These are phyloP conservation scores for Sphagnum contortum DNA, from an alignment of 225 moss, liverwort and hornwort genomes.

Conservation along the genomic window DNA sequence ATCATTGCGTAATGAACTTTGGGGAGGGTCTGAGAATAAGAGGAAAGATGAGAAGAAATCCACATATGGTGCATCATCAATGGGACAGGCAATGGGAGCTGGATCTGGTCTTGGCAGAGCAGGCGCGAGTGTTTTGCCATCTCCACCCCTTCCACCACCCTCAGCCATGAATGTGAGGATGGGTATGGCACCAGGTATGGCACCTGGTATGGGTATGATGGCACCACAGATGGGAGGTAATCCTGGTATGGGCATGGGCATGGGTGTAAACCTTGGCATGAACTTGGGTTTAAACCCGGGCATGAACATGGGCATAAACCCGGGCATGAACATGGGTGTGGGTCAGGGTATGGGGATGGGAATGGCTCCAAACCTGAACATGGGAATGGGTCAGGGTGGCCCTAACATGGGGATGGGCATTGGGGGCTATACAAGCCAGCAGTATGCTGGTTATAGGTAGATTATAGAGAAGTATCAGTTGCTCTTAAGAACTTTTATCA, in stretches of 20 bases:
- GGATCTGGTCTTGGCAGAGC: slow-evolving; percentile 80
- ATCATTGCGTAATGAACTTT: slow-evolving; percentile 55
- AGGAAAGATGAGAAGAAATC: slow-evolving; percentile 63
- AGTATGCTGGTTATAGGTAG: slow-evolving; percentile 84
- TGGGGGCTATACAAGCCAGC: slow-evolving; percentile 74
- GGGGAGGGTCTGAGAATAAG: slow-evolving; percentile 53
- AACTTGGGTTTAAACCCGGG: slow-evolving; percentile 55
- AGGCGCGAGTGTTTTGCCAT: slow-evolving; percentile 49
- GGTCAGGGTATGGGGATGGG: slow-evolving; percentile 19
- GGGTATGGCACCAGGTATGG: slow-evolving; percentile 25
- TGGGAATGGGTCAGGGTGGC: slow-evolving; percentile 17
- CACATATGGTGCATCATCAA: slow-evolving; percentile 26
- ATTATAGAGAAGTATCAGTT: too few relatives aligned
- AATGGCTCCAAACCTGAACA: background rate
- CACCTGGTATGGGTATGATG: slow-evolving; percentile 30
- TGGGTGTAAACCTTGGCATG: slow-evolving; percentile 30
- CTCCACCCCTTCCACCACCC: slow-evolving; percentile 29
- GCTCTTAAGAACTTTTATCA: too few relatives aligned
- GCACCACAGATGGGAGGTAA: slow-evolving; percentile 46
- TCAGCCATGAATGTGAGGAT: slow-evolving; percentile 15
- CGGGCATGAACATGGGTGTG: slow-evolving; percentile 39
- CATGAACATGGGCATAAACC: slow-evolving; percentile 70
- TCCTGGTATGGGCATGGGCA: slow-evolving; percentile 53
- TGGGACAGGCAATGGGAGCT: slow-evolving; percentile 90
- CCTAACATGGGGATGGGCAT: slow-evolving; percentile 48